Evolutionary conservation across 495 filamentous ascomycete species (phyloP).

Genomic region (Hypoxylon trugodes): DNA sequence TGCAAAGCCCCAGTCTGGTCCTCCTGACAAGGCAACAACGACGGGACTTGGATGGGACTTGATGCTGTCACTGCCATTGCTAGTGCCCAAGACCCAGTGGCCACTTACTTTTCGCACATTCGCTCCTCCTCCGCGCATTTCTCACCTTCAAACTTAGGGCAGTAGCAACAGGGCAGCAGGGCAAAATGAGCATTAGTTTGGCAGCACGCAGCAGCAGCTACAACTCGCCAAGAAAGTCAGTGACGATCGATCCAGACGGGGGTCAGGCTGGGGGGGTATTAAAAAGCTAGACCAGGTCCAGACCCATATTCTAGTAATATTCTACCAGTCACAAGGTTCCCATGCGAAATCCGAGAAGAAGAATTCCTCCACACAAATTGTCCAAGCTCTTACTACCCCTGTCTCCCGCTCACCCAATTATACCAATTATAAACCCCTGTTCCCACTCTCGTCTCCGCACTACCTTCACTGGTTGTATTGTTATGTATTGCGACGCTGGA

Average conservation of each 20-base stretch:
- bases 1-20: background rate
- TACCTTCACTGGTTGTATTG: slow-evolving; percentile 17
- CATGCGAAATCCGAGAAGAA: slow-evolving; percentile 28
- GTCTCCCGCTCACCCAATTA: slow-evolving; percentile 38
- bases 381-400: slow-evolving; percentile 31
- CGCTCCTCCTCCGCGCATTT: background rate
- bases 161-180: background rate
- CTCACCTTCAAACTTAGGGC: background rate
- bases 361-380: slow-evolving; percentile 38
- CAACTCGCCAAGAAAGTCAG: slow-evolving; percentile 31
- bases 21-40: no score
- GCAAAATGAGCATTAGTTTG: no score
- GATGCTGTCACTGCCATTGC: slow-evolving; percentile 17
- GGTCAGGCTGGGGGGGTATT: slow-evolving; percentile 6
- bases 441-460: slow-evolving; percentile 34
- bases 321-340: slow-evolving; percentile 24
- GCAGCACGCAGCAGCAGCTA: background rate
- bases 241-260: slow-evolving; percentile 40
- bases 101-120: background rate
- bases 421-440: slow-evolving; percentile 37
- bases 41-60: no score
- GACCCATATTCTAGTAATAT: slow-evolving; percentile 18
- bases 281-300: slow-evolving; percentile 21
- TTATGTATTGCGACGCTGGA: slow-evolving; percentile 22
- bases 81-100: background rate